These are phyloP conservation scores for Arthrinium puccinioides DNA, from an alignment of 2,329 filamentous ascomycete genomes.

Conservation along the genomic window DNA sequence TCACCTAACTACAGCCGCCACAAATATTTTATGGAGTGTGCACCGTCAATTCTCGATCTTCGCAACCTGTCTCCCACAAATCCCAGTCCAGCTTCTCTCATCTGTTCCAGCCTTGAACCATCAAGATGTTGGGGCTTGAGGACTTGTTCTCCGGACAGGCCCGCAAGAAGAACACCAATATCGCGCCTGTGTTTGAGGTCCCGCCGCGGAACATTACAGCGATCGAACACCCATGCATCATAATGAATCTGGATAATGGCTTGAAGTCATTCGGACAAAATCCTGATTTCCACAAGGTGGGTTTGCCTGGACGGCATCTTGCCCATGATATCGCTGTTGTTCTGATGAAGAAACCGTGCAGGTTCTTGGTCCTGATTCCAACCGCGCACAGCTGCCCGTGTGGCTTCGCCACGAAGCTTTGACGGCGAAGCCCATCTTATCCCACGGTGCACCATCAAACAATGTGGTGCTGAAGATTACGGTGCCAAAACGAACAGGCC, in stretches of 20 bases:
- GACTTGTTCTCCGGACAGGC: constrained; percentile 4
- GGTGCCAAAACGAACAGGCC: constrained; percentile 78
- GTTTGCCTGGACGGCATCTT: constrained; percentile 2
- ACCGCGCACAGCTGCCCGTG: constrained; percentile 50
- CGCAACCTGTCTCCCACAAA: too few relatives aligned
- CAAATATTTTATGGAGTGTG: too few relatives aligned
- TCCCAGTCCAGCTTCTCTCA: too few relatives aligned
- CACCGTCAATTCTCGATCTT: not conserved
- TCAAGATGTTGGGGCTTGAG: constrained; percentile 7
- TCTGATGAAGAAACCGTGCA: not conserved
- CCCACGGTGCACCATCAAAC: constrained; percentile 67
- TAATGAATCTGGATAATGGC: constrained; percentile 32
- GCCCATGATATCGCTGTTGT: not conserved
- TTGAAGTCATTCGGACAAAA: constrained; percentile 31
- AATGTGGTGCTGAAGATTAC: constrained; percentile 83
- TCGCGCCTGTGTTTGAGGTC: constrained; percentile 6
- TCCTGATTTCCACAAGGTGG: constrained; percentile 29
- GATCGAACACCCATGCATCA: constrained; percentile 35
- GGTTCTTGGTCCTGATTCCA: not conserved
- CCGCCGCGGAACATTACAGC: constrained; percentile 21
- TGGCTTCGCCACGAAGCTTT: constrained; percentile 75
- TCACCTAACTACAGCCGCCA: too few relatives aligned
- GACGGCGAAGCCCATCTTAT: constrained; percentile 69
- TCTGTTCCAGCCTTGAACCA: too few relatives aligned
- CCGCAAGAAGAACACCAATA: constrained; percentile 4